phyloP scores from a whole-genome alignment of 1,139 yeast species.

The Protomyces lactucae-debilis region DNA sequence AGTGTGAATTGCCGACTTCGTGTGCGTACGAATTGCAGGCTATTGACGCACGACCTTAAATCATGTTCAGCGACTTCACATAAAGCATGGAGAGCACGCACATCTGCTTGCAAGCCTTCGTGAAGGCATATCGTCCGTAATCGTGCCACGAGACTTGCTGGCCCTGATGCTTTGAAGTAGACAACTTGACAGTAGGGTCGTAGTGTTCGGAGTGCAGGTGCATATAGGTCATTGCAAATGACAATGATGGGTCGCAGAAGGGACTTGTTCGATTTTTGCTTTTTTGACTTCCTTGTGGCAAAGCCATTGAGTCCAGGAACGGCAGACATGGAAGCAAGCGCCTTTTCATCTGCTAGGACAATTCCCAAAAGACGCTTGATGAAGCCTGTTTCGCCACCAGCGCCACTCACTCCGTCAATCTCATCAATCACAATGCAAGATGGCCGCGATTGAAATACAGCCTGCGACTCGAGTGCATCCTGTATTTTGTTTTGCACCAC shows the following conservation, averaged over 20 bases:
- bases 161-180: constrained; percentile 57
- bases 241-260: constrained; percentile 83
- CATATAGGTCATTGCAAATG: constrained; percentile 80
- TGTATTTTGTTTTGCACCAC: constrained; percentile 57
- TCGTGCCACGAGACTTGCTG: constrained; percentile 48
- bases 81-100: constrained; percentile 49
- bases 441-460: constrained; percentile 57
- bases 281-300: constrained; percentile 33
- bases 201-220: constrained; percentile 65
- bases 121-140: constrained; percentile 49
- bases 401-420: constrained; percentile 60
- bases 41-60: constrained; percentile 76
- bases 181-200: constrained; percentile 70
- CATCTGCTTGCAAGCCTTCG: constrained; percentile 44
- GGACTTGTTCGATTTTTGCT: constrained; percentile 41
- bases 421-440: constrained; percentile 83
- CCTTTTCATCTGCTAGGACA: constrained; percentile 54
- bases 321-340: constrained; percentile 34
- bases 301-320: background rate
- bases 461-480: constrained; percentile 64
- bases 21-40: constrained; percentile 49
- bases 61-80: constrained; percentile 76
- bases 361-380: constrained; percentile 63
- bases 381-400: constrained; percentile 49
- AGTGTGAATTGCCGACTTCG: constrained; percentile 6